These are phyloP conservation scores for Aspergillus latus DNA, from an alignment of 2,329 filamentous ascomycete genomes.

Conservation along the genomic window DNA sequence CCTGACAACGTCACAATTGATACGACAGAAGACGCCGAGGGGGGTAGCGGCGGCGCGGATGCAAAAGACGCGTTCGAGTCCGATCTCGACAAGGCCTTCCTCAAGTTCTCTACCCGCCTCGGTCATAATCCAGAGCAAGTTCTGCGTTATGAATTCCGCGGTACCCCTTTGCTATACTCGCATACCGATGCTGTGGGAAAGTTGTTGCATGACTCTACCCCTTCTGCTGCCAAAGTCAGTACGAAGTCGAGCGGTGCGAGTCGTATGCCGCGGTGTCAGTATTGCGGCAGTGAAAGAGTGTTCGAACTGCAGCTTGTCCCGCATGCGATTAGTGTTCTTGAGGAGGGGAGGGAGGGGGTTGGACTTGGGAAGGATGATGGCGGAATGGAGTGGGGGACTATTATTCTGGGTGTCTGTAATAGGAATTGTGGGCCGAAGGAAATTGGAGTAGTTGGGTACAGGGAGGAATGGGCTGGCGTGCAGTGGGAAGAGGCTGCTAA, in stretches of 20 bases:
- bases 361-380: conserved; percentile 62
- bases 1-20: conserved; percentile 49
- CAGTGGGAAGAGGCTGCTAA: conserved; percentile 79
- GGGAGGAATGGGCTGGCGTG: conserved; percentile 96
- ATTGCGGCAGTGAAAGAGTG: conserved; percentile 71
- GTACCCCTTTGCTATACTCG: conserved; percentile 75
- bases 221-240: conserved; percentile 21
- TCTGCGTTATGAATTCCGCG: conserved; percentile 75
- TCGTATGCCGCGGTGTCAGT: conserved; percentile 70
- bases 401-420: conserved; percentile 81
- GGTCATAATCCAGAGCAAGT: conserved; percentile 80
- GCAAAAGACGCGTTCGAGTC: conserved; percentile 75
- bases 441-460: conserved; percentile 68
- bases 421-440: conserved; percentile 70
- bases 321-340: conserved; percentile 83
- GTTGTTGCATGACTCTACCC: conserved; percentile 47
- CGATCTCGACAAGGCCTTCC: conserved; percentile 71
- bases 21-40: conserved; percentile 38
- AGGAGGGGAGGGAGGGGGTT: conserved; percentile 64
- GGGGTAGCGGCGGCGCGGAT: conserved; percentile 35
- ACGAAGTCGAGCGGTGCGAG: conserved; percentile 28
- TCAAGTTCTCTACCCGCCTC: conserved; percentile 75
- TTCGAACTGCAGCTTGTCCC: conserved; percentile 95
- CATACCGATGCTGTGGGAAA: conserved; percentile 73
- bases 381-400: conserved; percentile 97